Evolutionary conservation across 140 eudicot species (phyloP).

Genomic region (Senecio squalidus): DNA sequence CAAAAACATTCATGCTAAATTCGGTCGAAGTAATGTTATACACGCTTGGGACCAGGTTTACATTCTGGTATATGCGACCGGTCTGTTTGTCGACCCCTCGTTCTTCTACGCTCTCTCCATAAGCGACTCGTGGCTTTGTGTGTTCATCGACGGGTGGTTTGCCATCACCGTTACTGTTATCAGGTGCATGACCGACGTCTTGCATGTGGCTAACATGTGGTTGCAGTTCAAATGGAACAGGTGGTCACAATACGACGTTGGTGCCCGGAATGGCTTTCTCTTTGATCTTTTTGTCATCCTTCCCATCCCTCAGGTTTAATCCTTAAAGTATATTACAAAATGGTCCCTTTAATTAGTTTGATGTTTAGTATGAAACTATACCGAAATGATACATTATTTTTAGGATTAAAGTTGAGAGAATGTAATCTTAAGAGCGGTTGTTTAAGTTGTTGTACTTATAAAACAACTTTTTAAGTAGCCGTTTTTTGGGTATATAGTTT

Average conservation of each 20-base stretch:
- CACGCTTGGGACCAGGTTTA: slow-evolving; percentile 78
- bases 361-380: too few species aligned
- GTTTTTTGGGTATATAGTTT: too few species aligned
- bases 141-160: slow-evolving; percentile 89
- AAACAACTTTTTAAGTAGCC: too few species aligned
- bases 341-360: too few species aligned
- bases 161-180: slow-evolving; percentile 75
- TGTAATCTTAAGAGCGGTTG: too few species aligned
- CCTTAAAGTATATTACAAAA: neutral
- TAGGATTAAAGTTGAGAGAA: too few species aligned
- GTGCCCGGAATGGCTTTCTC: slow-evolving; percentile 42
- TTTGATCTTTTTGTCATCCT: slow-evolving; percentile 82
- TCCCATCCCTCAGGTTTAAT: slow-evolving; percentile 72
- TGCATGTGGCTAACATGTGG: slow-evolving; percentile 82
- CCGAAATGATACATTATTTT: too few species aligned
- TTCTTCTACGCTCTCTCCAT: slow-evolving; percentile 76
- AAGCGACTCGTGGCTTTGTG: slow-evolving; percentile 66
- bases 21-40: slow-evolving; percentile 26
- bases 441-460: too few species aligned
- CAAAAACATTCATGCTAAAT: neutral
- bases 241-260: slow-evolving; percentile 18
- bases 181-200: slow-evolving; percentile 76
- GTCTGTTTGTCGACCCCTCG: slow-evolving; percentile 79
- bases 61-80: slow-evolving; percentile 59
- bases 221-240: slow-evolving; percentile 52